Evolutionary conservation across 768 basidiomycete genomes (phyloP), one percentile per base, ranked within the genome.

Genomic region (Amanita phalloides): DNA sequence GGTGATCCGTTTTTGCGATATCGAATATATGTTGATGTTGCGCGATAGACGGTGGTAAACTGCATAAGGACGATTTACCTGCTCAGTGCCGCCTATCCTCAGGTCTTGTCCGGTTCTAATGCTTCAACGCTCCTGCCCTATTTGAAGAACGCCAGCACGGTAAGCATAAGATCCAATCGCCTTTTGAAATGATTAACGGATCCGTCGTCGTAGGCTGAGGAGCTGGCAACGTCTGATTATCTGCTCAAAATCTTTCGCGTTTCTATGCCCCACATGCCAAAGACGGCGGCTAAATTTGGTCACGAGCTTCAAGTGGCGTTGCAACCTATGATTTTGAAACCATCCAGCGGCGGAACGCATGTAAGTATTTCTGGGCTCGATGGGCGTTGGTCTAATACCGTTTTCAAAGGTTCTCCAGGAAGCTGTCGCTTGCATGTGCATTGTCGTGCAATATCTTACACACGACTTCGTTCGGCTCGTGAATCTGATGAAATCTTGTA

Each of bases 321-420:
- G 9, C 81, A 95, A 56, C 88, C 90, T 0, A 93, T 98, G 93
- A 85, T 99, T 38, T 75, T 90, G 58, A 91, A 89, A 60, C 92
- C 91, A 3, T 79, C 84, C 0, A 73, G 75, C 36, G 68, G 76
- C 2, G 84, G 85, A 23, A 69, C 86, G 7, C 71, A 77, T 66
- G 87, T 89, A 54, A 28, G 77, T 61, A 4, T 55, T n/a, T 55
- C 23, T 43, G 25, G 6, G 20, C 35, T 23, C 35, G 1, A 9
- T n/a, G 21, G 6, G 21, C 4, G 6, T 44, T 25, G 49, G 42
- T 41, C 6, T 42, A 25, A 20, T n/a, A 37, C 20, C 30, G 9
- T 30, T 10, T 37, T 14, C 39, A 1, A 56, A 93, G 86, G 83
- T 86, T 20, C 66, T 98, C 30, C 91, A 94, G 69, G 96, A 97